phyloP scores from a whole-genome alignment of 129 eudicot species.

The Erigeron canadensis region DNA sequence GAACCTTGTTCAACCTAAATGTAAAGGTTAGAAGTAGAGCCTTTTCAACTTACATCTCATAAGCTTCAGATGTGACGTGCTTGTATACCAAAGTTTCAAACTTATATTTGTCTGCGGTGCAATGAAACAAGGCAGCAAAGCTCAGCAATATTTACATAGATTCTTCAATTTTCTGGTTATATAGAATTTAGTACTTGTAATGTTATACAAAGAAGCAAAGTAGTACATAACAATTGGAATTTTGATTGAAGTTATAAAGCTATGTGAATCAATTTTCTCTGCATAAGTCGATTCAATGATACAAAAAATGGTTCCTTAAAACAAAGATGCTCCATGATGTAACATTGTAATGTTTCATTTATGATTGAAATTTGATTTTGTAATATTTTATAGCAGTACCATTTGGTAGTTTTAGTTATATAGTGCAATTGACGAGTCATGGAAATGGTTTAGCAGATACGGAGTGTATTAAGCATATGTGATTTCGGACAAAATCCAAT shows the following conservation, averaged over 20 bases:
- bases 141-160: slow-evolving; percentile 1
- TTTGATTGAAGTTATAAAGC: background rate
- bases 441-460: too few relatives aligned
- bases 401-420: too few relatives aligned
- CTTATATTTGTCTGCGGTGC: slow-evolving; percentile 11
- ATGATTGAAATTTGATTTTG: too few relatives aligned
- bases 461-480: too few relatives aligned
- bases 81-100: slow-evolving; percentile 3
- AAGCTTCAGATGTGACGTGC: slow-evolving; percentile 3
- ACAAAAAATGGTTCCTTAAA: background rate
- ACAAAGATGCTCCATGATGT: too few relatives aligned
- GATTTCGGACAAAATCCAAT: too few relatives aligned
- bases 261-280: background rate
- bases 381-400: too few relatives aligned
- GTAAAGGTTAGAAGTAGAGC: slow-evolving; percentile 25
- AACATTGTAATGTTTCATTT: too few relatives aligned
- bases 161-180: background rate
- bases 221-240: background rate
- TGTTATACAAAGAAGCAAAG: slow-evolving; percentile 14
- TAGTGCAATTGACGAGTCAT: too few relatives aligned
- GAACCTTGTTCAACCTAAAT: slow-evolving; percentile 48
- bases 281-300: background rate
- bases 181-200: background rate
- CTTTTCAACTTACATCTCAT: slow-evolving; percentile 5
- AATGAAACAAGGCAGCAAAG: slow-evolving; percentile 15